Conservation (phyloP, 495 filamentous ascomycete species). For the Penicillium manginii region DNA sequence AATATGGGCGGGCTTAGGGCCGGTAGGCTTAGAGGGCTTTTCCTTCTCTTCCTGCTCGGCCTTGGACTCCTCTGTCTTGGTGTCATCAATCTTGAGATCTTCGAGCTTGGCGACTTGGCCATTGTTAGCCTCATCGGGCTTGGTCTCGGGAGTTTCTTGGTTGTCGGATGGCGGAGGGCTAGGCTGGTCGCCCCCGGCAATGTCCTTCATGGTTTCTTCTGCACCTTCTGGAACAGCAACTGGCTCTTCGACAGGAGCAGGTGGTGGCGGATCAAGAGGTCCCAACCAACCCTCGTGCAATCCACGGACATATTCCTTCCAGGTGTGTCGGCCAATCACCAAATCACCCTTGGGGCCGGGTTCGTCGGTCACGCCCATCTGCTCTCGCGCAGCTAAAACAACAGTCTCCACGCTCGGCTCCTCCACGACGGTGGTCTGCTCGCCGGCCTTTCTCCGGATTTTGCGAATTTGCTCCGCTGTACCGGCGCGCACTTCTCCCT, state of each 20-base stretch:
- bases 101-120: not conserved
- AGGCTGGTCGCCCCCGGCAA: constrained; percentile 27
- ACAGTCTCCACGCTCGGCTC: constrained; percentile 54
- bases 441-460: constrained; percentile 58
- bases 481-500: constrained; percentile 83
- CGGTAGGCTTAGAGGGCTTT: constrained; percentile 56
- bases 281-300: constrained; percentile 97
- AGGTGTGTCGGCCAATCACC: constrained; percentile 87
- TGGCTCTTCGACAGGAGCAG: constrained; percentile 13
- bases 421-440: constrained; percentile 45
- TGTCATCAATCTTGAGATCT: constrained; percentile 25
- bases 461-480: constrained; percentile 82
- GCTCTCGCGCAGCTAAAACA: constrained; percentile 58
- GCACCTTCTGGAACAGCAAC: constrained; percentile 31
- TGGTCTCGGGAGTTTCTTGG: constrained; percentile 28
- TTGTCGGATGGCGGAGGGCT: constrained; percentile 11
- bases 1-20: constrained; percentile 64
- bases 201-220: constrained; percentile 36
- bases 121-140: constrained; percentile 25
- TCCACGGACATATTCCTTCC: constrained; percentile 96
- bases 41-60: constrained; percentile 46
- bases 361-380: constrained; percentile 67
- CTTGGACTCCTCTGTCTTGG: constrained; percentile 46
- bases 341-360: constrained; percentile 79
- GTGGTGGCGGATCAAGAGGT: constrained; percentile 64